These are phyloP conservation scores for Acacia melanoxylon DNA, from an alignment of 306 rosid genomes.

Conservation along the genomic window DNA sequence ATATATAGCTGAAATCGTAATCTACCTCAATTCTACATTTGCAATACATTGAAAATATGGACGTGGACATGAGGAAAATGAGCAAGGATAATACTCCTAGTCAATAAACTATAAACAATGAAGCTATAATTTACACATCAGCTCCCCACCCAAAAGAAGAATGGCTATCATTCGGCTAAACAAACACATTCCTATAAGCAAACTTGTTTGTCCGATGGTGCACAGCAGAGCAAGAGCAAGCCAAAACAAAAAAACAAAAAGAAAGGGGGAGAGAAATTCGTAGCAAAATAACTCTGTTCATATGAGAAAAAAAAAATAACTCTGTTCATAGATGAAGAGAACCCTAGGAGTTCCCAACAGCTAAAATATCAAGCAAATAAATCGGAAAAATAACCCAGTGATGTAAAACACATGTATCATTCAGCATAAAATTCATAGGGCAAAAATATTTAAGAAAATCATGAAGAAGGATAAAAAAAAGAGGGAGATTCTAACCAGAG, in stretches of 20 bases:
- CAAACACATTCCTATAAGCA: constrained; percentile 23
- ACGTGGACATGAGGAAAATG: not conserved
- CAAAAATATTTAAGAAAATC: not conserved
- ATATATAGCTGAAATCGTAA: not conserved
- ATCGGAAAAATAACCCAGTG: not conserved
- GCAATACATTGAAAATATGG: constrained; percentile 2
- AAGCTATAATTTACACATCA: not conserved
- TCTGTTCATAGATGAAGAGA: not conserved
- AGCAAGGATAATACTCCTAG: not conserved
- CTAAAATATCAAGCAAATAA: constrained; percentile 9
- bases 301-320: too few relatives aligned
- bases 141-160: not conserved
- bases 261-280: not conserved
- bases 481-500: not conserved
- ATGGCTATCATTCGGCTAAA: not conserved
- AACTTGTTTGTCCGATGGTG: not conserved
- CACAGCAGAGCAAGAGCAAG: not conserved
- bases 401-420: not conserved
- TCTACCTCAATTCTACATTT: not conserved
- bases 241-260: too few relatives aligned
- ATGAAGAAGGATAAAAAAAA: not conserved
- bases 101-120: not conserved
- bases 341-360: constrained; percentile 46
- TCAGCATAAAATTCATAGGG: not conserved
- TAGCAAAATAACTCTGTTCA: too few relatives aligned